phyloP scores from a whole-genome alignment of 257 asterid species.

The Leonotis leonurus region DNA sequence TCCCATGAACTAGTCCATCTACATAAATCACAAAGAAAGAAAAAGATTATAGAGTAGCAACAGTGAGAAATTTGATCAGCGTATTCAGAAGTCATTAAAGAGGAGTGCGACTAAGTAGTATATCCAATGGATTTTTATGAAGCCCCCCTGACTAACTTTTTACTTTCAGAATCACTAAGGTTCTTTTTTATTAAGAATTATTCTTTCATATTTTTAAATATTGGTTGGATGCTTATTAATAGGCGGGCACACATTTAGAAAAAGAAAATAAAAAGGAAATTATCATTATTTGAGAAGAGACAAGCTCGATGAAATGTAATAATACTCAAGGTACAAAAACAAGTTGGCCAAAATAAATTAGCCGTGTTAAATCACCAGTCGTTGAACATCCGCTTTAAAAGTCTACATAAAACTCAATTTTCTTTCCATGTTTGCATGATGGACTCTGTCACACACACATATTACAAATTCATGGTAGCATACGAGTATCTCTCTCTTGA shows the following conservation, averaged over 20 bases:
- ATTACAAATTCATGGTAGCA: no score
- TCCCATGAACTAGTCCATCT: slow-evolving; percentile 58
- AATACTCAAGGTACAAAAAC: not conserved
- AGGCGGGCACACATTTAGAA: no score
- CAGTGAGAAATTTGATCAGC: not conserved
- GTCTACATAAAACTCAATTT: no score
- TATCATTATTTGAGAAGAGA: not conserved
- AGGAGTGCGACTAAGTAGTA: not conserved
- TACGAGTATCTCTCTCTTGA: no score
- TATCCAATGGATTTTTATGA: not conserved
- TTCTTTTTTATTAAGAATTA: no score
- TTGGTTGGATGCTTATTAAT: not conserved
- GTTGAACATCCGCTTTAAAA: no score
- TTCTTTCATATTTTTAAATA: no score
- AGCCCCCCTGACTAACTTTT: not conserved
- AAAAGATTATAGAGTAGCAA: not conserved
- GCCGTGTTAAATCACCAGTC: not conserved
- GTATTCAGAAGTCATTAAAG: not conserved
- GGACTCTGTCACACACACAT: no score
- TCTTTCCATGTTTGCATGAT: no score
- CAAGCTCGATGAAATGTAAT: not conserved
- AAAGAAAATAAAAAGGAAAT: not conserved
- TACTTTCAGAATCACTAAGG: no score
- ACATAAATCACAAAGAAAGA: slow-evolving; percentile 7
- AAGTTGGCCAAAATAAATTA: not conserved